Percentiles rank a stretch among this genome's conserved stretches.
Evolutionary conservation across 192 early-diverging fungal genomes (phyloP).

Genomic region (Coemansia sp.): DNA sequence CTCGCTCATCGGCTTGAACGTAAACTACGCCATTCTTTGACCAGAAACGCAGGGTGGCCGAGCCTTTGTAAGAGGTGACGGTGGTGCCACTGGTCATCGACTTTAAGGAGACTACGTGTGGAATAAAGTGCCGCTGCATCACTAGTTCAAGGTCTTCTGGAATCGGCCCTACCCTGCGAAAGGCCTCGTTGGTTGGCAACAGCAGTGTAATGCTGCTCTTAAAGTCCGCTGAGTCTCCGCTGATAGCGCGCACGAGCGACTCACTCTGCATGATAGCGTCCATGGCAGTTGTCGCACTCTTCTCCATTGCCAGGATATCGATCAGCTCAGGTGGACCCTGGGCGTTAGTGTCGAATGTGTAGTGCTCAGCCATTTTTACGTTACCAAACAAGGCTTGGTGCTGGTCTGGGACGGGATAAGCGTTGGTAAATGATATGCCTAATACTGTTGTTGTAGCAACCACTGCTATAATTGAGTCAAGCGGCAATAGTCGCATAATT

Average conservation of each 20-base stretch:
- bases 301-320: conserved; percentile 46
- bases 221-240: conserved; percentile 53
- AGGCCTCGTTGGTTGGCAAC: conserved; percentile 54
- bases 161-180: conserved; percentile 26
- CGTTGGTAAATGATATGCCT: conserved; percentile 15
- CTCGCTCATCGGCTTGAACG: conserved; percentile 45
- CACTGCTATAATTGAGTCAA: conserved; percentile 21
- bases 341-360: conserved; percentile 38
- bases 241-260: conserved; percentile 46
- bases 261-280: conserved; percentile 53
- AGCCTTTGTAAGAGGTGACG: conserved; percentile 30
- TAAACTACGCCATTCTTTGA: conserved; percentile 20
- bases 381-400: conserved; percentile 28
- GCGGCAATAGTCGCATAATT: conserved; percentile 18
- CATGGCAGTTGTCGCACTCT: conserved; percentile 47
- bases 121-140: conserved; percentile 51
- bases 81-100: conserved; percentile 34
- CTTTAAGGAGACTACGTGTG: conserved; percentile 29
- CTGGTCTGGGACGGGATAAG: conserved; percentile 25
- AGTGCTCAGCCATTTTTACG: conserved; percentile 23
- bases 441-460: conserved; percentile 20
- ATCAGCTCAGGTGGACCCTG: conserved; percentile 39
- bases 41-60: conserved; percentile 36
- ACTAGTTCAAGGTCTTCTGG: conserved; percentile 45
- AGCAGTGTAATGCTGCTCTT: conserved; percentile 40